These are phyloP conservation scores for Nitzschia sp. DNA, from an alignment of 108 stramenopile species.

Conservation along the genomic window DNA sequence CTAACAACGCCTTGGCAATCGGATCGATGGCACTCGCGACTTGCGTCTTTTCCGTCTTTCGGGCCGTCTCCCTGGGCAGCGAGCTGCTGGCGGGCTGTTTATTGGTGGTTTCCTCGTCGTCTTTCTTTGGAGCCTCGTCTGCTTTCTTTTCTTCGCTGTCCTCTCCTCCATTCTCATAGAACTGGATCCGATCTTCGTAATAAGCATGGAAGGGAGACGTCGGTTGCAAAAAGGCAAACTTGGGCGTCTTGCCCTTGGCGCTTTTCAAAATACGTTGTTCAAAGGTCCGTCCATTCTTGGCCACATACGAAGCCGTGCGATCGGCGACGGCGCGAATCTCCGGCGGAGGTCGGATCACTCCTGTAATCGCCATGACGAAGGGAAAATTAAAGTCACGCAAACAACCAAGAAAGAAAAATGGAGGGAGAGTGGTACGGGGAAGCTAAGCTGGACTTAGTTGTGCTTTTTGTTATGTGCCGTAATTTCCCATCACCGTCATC, in stretches of 20 bases:
- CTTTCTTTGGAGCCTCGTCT: conserved; percentile 18
- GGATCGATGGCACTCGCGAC: conserved; percentile 78
- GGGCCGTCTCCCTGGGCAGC: not conserved
- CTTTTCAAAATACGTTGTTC: conserved; percentile 80
- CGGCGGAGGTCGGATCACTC: conserved; percentile 95
- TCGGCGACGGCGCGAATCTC: conserved; percentile 96
- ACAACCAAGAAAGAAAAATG: too few species aligned
- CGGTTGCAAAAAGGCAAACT: conserved; percentile 95
- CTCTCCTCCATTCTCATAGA: conserved; percentile 70
- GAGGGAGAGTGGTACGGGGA: too few species aligned
- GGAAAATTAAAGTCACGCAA: too few species aligned
- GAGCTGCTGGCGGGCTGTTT: conserved; percentile 2
- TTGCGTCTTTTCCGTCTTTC: conserved; percentile 38
- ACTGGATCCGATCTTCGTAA: conserved; percentile 91
- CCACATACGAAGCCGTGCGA: conserved; percentile 95
- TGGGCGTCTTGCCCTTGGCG: conserved; percentile 88
- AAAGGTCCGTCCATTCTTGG: conserved; percentile 95
- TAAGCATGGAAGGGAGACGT: conserved; percentile 96
- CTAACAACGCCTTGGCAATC: conserved; percentile 66
- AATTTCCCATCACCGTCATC: too few species aligned
- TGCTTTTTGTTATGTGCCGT: too few species aligned
- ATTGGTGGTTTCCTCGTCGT: conserved; percentile 29
- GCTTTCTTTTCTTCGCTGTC: conserved; percentile 62
- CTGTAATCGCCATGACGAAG: conserved; percentile 81
- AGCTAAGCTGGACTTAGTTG: too few species aligned